Evolutionary conservation across 192 early-diverging fungal genomes (phyloP).

Genomic region (Thamnidium elegans): DNA sequence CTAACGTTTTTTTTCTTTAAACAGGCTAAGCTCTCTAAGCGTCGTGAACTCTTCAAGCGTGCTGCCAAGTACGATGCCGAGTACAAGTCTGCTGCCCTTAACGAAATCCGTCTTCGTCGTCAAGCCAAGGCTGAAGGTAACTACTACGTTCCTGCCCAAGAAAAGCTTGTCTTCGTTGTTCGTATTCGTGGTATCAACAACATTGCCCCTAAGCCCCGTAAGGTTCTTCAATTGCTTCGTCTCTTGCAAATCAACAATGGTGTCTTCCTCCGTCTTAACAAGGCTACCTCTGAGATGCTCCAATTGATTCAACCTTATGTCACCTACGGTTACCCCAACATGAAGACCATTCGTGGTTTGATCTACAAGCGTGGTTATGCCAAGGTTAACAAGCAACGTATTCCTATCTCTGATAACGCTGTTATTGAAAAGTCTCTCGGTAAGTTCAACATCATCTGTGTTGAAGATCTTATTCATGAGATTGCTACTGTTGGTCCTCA

Average conservation of each 20-base stretch:
- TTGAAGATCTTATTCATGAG: conserved; percentile 98
- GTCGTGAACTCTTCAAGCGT: conserved; percentile 97
- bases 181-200: conserved; percentile 99
- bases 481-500: conserved; percentile 97
- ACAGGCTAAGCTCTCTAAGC: conserved; percentile 63
- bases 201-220: conserved; percentile 98
- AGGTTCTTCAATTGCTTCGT: conserved; percentile 98
- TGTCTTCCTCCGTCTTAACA: conserved; percentile 92
- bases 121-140: conserved; percentile 86
- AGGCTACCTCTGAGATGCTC: conserved; percentile 96
- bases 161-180: conserved; percentile 97
- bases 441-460: conserved; percentile 93
- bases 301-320: conserved; percentile 96
- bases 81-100: conserved; percentile 85
- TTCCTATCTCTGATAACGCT: conserved; percentile 95
- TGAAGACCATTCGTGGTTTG: conserved; percentile 96
- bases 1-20: too few relatives aligned
- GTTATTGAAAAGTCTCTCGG: conserved; percentile 92
- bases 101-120: conserved; percentile 90
- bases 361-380: conserved; percentile 99
- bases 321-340: conserved; percentile 92
- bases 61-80: conserved; percentile 98
- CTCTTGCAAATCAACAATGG: conserved; percentile 99
- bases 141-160: conserved; percentile 94
- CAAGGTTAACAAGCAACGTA: conserved; percentile 97